These are phyloP conservation scores for Mollisiaceae sp. DNA, from an alignment of 2,329 filamentous ascomycete species.

Conservation along the genomic window DNA sequence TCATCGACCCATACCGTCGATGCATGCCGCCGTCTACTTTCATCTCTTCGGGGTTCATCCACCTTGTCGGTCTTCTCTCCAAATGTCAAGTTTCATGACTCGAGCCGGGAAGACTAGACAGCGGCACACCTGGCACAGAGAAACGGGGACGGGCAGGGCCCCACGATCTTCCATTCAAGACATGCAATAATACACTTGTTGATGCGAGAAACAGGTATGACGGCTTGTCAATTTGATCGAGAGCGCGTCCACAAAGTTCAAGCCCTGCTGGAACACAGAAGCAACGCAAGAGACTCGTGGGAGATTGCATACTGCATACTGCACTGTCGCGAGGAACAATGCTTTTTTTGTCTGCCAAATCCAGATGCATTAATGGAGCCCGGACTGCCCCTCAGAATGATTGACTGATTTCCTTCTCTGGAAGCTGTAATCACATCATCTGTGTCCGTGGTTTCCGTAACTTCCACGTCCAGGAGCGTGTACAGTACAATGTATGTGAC, in stretches of 20 bases:
- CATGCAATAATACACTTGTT: neutral
- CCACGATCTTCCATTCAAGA: conserved; percentile 11
- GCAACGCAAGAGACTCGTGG: conserved; percentile 20
- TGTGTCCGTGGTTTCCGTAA: neutral
- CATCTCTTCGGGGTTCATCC: conserved; percentile 18
- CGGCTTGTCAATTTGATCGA: conserved; percentile 3
- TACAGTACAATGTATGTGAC: conserved; percentile 7
- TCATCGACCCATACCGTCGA: neutral
- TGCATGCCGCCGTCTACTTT: conserved; percentile 22
- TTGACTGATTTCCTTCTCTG: neutral
- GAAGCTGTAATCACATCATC: neutral
- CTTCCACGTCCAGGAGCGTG: too few relatives aligned
- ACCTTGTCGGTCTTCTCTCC: conserved; percentile 19
- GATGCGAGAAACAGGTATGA: conserved; percentile 18
- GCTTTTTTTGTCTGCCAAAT: neutral
- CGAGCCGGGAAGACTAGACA: conserved; percentile 20
- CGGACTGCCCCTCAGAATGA: neutral
- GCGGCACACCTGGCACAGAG: conserved; percentile 25
- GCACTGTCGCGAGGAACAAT: neutral
- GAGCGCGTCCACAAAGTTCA: neutral
- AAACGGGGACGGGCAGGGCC: conserved; percentile 19
- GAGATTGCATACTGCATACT: conserved; percentile 24
- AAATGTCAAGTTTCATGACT: conserved; percentile 33
- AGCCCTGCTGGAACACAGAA: neutral
- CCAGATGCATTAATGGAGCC: conserved; percentile 5